Evolutionary conservation across 176 grass and related monocot species (phyloP), one percentile per base, ranked within the genome.

Genomic region (Puccinellia tenuiflora): DNA sequence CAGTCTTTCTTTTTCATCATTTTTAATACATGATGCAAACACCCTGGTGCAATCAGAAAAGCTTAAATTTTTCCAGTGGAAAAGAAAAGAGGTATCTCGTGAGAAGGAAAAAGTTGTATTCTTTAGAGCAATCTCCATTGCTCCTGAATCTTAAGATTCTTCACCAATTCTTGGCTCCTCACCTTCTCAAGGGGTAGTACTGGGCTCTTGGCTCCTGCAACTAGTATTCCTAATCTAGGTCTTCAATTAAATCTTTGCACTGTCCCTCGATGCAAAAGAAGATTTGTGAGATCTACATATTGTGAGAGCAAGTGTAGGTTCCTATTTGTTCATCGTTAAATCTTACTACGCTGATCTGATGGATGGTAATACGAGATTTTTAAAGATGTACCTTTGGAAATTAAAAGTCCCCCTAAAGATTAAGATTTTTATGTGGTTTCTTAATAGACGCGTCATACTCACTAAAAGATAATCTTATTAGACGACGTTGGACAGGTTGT

Each of bases 91-190:
- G 43, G 25, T 31, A 74, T 74, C 70, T 47, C 42, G 9, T 73
- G 70, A 73, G 3, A 73, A 73, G 54, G 73, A 76, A 55, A 88
- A 82, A 24, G 37, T n/a, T 73, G 88, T 82, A 50, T 64, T 72
- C 35, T 66, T 17, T 73, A 86, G 67, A 90, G 75, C 66, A 84
- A 87, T 90, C 85, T 70, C 51, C 80, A 80, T 75, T 80, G 38
- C 40, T 79, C 75, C 39, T 42, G 67, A 90, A 90, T 86, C 88
- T 81, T 83, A 67, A 42, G 16, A 74, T 86, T 90, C 73, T 30
- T 21, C 56, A 35, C 72, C 34, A 79, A 21, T 73, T 65, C n/a
- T 67, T 83, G 79, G 65, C 84, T 79, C 74, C 66, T 83, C 79
- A 31, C 42, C 30, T 90, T 83, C 79, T 46, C 74, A 79, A 79